Conservation (phyloP, 495 filamentous ascomycete species). For the Cairneyella variabilis region DNA sequence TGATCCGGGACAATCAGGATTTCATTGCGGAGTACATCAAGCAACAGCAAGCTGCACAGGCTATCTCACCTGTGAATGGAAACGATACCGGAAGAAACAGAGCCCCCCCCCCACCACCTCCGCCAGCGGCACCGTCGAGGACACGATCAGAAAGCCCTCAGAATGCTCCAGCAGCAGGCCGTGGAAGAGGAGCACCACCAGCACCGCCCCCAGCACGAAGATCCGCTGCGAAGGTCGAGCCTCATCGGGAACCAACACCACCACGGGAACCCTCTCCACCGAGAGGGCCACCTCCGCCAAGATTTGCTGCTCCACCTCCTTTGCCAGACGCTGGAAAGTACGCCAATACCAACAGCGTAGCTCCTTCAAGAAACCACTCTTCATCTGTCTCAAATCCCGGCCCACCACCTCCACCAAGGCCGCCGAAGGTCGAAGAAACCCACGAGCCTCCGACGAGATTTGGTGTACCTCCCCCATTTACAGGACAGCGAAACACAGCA, state of each 20-base stretch:
- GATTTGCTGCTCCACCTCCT: constrained; percentile 80
- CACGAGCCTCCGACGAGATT: constrained; percentile 48
- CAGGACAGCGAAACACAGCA: constrained; percentile 58
- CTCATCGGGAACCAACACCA: constrained; percentile 49
- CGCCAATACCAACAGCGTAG: constrained; percentile 51
- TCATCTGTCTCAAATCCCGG: constrained; percentile 58
- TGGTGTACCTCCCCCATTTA: constrained; percentile 80
- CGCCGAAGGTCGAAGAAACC: constrained; percentile 73
- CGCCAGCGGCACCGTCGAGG: constrained; percentile 43
- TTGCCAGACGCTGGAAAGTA: constrained; percentile 83
- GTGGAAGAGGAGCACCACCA: constrained; percentile 62
- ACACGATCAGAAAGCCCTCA: constrained; percentile 26
- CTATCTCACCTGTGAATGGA: constrained; percentile 26
- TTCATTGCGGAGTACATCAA: constrained; percentile 92
- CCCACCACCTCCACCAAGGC: constrained; percentile 80
- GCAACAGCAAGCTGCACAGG: constrained; percentile 62
- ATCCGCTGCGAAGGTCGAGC: constrained; percentile 39
- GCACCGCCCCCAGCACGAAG: constrained; percentile 78
- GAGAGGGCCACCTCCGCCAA: constrained; percentile 48
- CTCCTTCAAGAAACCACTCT: constrained; percentile 51
- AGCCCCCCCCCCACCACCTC: constrained; percentile 54
- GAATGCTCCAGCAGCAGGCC: constrained; percentile 12
- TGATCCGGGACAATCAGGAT: constrained; percentile 87
- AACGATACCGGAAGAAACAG: constrained; percentile 48
- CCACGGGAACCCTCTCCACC: constrained; percentile 54